Evolutionary conservation across 2,329 filamentous ascomycete species (phyloP), one percentile per base, ranked within the genome.

Genomic region (Ophiostoma perfectum): DNA sequence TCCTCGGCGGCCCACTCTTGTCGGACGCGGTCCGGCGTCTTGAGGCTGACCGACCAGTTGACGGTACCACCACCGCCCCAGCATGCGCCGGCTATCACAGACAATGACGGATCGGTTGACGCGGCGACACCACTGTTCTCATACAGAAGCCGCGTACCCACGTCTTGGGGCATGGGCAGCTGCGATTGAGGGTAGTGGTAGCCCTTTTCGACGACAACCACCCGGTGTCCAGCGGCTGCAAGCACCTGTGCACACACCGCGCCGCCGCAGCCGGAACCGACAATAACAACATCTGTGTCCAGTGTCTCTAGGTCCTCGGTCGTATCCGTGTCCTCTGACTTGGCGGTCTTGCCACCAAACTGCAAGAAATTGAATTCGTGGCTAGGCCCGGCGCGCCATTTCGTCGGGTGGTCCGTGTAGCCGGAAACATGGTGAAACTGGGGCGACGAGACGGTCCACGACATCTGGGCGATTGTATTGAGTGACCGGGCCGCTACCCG

Each of bases 61-160:
- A 97, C 79, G 0, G 91, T 92, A 5, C 93, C 93, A 68, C 93
- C 93, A 58, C 93, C 93, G 42, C 93, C 93, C 86, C 90, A 96
- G 44, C 86, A 86, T 68, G 86, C 85, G 1, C 91, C 93, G 0
- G 90, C 86, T 2, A 91, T 76, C 12, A 94, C 77, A 16, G 80
- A 84, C 44, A 89, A 80, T 5, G 84, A 83, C 11, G 80, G 80
- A 74, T 90, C 84, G 70, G 89, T 81, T 70, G 82, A 81, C 72
- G 82, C 74, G 5, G 84, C 73, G 18, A 86, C 77, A 7, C 90
- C 90, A 36, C 84, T 84, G 70, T 86, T 87, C 73, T 93, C 90
- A 73, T 86, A 95, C 41, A 97, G 80, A 73, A 90, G 86, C 6
- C 82, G 77, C 62, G 81, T 80, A 0, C 83, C 91, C 11, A 85